A percentile compares a stretch with the other conserved stretches of the same genome.
Evolutionary conservation across 352 stramenopile species (phyloP).

Genomic region (Pythium grandisporangium): DNA sequence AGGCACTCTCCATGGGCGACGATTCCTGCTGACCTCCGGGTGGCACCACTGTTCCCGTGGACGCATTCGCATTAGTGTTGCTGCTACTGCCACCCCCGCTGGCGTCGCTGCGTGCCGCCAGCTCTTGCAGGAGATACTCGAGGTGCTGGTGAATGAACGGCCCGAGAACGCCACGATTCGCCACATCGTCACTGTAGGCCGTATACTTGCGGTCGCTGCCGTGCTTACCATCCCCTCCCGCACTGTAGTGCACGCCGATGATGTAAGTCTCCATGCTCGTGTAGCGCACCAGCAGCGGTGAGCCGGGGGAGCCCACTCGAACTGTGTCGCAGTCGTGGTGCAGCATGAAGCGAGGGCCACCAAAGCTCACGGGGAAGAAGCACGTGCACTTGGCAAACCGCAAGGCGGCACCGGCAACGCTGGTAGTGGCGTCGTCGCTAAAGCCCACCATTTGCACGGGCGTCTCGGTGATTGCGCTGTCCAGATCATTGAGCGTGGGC

Average conservation of each 20-base stretch:
- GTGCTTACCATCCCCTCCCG: constrained; percentile 12
- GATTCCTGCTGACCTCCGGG: too few species aligned
- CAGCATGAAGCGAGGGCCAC: constrained; percentile 29
- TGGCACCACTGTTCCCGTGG: too few species aligned
- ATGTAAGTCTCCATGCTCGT: constrained; percentile 47
- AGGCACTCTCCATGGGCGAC: too few species aligned
- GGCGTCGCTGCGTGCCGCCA: neutral
- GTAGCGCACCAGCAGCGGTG: constrained; percentile 50
- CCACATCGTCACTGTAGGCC: constrained; percentile 18
- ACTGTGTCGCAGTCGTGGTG: constrained; percentile 60
- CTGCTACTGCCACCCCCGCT: neutral
- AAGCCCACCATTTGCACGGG: constrained; percentile 50
- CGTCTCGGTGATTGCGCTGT: constrained; percentile 15
- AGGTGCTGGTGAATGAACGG: constrained; percentile 45
- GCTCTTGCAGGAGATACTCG: constrained; percentile 12
- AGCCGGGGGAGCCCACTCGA: constrained; percentile 25
- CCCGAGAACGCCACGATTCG: constrained; percentile 43
- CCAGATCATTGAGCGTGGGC: constrained; percentile 18
- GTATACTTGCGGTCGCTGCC: constrained; percentile 6
- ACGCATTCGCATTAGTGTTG: too few species aligned
- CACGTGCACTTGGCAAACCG: constrained; percentile 38
- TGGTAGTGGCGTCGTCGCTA: constrained; percentile 9
- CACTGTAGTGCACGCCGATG: constrained; percentile 45
- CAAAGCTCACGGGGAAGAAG: constrained; percentile 30
- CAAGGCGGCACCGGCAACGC: constrained; percentile 8